Evolutionary conservation across 768 basidiomycete species (phyloP), one percentile per base, ranked within the genome.

Genomic region (Amanita subjunquillea): DNA sequence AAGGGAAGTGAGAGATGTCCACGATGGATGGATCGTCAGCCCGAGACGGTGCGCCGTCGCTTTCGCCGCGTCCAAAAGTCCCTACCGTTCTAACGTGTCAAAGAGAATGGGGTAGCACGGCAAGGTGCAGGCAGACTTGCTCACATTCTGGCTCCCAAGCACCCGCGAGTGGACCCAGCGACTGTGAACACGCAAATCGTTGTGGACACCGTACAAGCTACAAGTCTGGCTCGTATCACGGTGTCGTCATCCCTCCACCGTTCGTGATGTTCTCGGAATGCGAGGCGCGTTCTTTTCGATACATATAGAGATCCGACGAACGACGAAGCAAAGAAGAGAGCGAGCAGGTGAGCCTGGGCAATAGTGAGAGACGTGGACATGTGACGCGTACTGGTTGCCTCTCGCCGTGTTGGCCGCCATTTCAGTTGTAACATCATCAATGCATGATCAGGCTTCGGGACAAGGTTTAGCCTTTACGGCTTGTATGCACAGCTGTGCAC

Each of bases 231-330:
- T n/a, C 76, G 73, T 55, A 98, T 92, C 4, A 95, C 88, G 37
- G 76, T 76, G 1, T 92, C 85, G 60, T 95, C 87, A 62, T 97
- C 86, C 56, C 94, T 75, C 78, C 80, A 83, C 20, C 76, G 69
- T 52, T 80, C 79, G 41, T 72, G 61, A 25, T 52, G 57, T 27
- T 62, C 32, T 46, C 65, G 65, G 25, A 53, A 53, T 2, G 52
- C 30, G 8, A 53, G 44, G 8, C 52, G 43, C 34, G 52, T 40
- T 10, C 23, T 44, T 17, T 47, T 45, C 8, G 53, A 54, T 10
- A 54, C 23, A 40, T 54, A 54, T 10, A 54, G 44, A 3, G 47
- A 49, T 7, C 53, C 53, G 12, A 54, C 53, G 38, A 49, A 54
- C 2, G 46, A 20, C 23, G 40, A 42, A 12, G 46, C 46, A 30